A percentile compares a stretch with the other conserved stretches of the same genome.
Evolutionary conservation across 1,139 yeast genomes (phyloP).

Genomic region (Scheffersomyces insectosa): DNA sequence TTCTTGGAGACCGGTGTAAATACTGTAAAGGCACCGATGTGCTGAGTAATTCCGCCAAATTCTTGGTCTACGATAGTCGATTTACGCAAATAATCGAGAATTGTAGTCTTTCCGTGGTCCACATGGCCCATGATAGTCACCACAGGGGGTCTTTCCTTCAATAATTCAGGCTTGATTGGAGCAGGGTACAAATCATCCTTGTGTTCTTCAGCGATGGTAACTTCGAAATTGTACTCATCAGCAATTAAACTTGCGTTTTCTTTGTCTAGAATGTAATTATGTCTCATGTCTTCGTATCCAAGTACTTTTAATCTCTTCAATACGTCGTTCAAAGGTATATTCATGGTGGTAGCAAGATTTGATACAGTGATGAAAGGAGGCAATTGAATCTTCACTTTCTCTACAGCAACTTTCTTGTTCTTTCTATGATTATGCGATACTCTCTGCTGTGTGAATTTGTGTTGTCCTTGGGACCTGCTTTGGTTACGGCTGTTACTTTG

Average conservation of each 20-base stretch:
- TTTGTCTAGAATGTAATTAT: slow-evolving; percentile 78
- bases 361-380: slow-evolving; percentile 78
- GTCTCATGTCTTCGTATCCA: slow-evolving; percentile 77
- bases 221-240: slow-evolving; percentile 81
- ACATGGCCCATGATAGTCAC: slow-evolving; percentile 99
- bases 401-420: slow-evolving; percentile 12
- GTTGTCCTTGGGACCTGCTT: not conserved
- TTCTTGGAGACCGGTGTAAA: slow-evolving; percentile 71
- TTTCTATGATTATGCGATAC: slow-evolving; percentile 8
- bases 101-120: slow-evolving; percentile 97
- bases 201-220: slow-evolving; percentile 57
- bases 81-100: slow-evolving; percentile 80
- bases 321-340: slow-evolving; percentile 62
- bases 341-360: slow-evolving; percentile 71
- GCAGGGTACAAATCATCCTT: slow-evolving; percentile 65
- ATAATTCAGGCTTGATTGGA: slow-evolving; percentile 36
- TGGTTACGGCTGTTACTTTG: slow-evolving; percentile 1
- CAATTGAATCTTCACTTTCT: slow-evolving; percentile 46
- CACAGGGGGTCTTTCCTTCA: slow-evolving; percentile 82
- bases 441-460: not conserved
- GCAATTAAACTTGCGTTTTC: slow-evolving; percentile 87
- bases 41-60: slow-evolving; percentile 97
- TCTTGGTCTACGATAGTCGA: slow-evolving; percentile 82
- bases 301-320: slow-evolving; percentile 58
- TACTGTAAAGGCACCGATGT: slow-evolving; percentile 95